Evolutionary conservation across 176 grass and related monocot species (phyloP).

Genomic region (Eleusine coracana): DNA sequence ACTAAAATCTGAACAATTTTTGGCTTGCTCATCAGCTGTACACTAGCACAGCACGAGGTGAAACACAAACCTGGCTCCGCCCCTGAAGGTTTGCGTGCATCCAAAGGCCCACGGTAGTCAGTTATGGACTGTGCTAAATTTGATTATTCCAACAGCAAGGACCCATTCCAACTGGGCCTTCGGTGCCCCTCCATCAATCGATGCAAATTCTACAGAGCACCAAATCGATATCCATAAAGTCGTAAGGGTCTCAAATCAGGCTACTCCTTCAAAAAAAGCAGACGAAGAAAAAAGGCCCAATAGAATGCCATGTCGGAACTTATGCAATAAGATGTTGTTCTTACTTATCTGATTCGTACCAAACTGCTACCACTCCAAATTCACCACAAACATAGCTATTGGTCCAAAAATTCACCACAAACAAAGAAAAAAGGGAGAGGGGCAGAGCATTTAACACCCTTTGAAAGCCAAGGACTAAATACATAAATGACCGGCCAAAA

Average conservation of each 20-base stretch:
- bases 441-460: neutral
- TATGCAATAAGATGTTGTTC: neutral
- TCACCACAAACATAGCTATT: neutral
- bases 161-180: slow-evolving; percentile 29
- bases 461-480: neutral
- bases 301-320: neutral
- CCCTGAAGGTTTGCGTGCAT: neutral
- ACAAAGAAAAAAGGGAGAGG: neutral
- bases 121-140: neutral
- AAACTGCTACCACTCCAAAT: neutral
- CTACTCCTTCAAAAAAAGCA: neutral
- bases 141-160: neutral
- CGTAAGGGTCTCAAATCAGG: neutral
- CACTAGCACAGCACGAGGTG: no score
- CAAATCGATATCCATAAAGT: slow-evolving; percentile 6
- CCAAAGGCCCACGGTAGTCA: neutral
- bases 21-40: no score
- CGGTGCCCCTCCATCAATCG: neutral
- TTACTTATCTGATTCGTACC: neutral
- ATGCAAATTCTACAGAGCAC: neutral
- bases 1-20: no score
- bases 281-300: neutral
- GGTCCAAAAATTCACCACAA: neutral
- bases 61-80: no score
- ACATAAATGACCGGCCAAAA: neutral